These are phyloP conservation scores for Penicillium sclerotigenum DNA, from an alignment of 2,329 filamentous ascomycete species.

Conservation along the genomic window DNA sequence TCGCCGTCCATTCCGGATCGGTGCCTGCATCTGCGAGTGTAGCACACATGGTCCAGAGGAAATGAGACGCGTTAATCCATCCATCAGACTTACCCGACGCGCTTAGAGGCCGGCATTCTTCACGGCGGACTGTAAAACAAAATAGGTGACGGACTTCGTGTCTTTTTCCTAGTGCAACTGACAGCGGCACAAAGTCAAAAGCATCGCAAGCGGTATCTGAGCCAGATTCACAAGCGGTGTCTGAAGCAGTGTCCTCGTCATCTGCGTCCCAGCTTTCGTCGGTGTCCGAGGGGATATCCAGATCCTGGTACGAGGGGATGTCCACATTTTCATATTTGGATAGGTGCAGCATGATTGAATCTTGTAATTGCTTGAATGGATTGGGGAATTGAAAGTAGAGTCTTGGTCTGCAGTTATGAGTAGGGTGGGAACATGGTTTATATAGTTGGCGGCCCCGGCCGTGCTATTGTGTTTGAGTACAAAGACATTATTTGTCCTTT, in stretches of 20 bases:
- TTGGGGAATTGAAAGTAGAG: background rate
- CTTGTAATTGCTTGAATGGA: too few species aligned
- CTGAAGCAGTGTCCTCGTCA: background rate
- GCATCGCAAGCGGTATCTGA: background rate
- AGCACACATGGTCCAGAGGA: constrained; percentile 7
- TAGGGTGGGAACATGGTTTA: background rate
- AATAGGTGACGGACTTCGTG: background rate
- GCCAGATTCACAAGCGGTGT: background rate
- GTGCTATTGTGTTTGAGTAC: background rate
- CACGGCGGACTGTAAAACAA: background rate
- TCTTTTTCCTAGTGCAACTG: background rate
- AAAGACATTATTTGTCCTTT: background rate
- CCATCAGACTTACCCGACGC: background rate
- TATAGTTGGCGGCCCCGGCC: background rate
- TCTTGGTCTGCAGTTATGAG: background rate
- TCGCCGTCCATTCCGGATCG: background rate
- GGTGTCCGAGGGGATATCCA: background rate
- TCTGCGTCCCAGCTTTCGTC: constrained; percentile 3
- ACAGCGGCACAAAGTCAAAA: background rate
- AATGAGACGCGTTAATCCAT: constrained; percentile 3
- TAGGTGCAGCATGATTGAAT: background rate
- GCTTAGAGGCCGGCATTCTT: background rate
- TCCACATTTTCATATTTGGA: too few species aligned
- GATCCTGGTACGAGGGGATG: background rate
- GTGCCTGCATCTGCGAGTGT: background rate